Percentiles rank a stretch among this genome's conserved stretches.
phyloP scores from a whole-genome alignment of 352 stramenopile genomes.

The Globisporangium splendens region DNA sequence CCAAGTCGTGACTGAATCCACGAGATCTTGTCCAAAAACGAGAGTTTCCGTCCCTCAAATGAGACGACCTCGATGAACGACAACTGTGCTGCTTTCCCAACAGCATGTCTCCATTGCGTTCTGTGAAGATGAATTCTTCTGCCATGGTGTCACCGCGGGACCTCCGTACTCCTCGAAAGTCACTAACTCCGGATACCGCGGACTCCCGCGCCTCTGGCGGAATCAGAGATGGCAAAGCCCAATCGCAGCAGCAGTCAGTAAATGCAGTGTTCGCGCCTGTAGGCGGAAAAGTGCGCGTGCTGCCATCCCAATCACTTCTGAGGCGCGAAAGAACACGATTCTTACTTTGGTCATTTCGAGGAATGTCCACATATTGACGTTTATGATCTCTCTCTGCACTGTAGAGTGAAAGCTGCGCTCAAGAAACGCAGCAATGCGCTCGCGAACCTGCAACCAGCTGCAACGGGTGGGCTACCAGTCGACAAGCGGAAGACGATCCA shows the following conservation, averaged over 20 bases:
- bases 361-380: too few species aligned
- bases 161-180: neutral
- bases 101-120: neutral
- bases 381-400: neutral
- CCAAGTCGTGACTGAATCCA: constrained; percentile 8
- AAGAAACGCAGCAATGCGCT: constrained; percentile 29
- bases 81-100: neutral
- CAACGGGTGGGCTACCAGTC: constrained; percentile 5
- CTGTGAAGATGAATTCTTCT: neutral
- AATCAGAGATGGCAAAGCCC: neutral
- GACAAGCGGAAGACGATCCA: constrained; percentile 17
- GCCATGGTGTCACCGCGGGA: neutral
- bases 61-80: neutral
- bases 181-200: neutral
- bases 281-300: constrained; percentile 27
- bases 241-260: neutral
- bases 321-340: constrained; percentile 3
- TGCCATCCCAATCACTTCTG: constrained; percentile 24
- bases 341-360: too few species aligned
- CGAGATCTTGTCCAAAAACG: constrained; percentile 11
- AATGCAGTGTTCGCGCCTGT: constrained; percentile 22
- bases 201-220: neutral
- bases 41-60: constrained; percentile 13
- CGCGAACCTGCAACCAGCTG: constrained; percentile 22
- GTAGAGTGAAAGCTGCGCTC: constrained; percentile 21